Percentiles rank a stretch among this genome's conserved stretches.
phyloP scores from a whole-genome alignment of 257 asterid genomes.

The Capsicum rhomboideum region DNA sequence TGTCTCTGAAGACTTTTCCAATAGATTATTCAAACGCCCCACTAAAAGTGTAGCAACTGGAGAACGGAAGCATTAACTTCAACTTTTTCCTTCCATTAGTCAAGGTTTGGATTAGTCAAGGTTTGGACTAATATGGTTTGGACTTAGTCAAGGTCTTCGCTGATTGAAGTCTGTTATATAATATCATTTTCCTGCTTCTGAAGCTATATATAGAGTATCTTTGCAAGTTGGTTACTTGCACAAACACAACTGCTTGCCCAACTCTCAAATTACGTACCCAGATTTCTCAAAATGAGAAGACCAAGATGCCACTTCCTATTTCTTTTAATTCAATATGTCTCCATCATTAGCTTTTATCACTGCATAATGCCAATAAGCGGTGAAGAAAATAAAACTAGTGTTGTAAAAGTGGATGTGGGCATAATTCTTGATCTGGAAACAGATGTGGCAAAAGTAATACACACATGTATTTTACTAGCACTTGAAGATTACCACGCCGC shows the following conservation, averaged over 20 bases:
- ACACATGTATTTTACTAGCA: slow-evolving; percentile 27
- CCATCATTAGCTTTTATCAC: not conserved
- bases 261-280: not conserved
- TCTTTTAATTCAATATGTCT: not conserved
- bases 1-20: too few relatives aligned
- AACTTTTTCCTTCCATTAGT: too few relatives aligned
- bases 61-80: not conserved
- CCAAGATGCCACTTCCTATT: not conserved
- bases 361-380: not conserved
- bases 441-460: slow-evolving; percentile 14
- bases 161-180: not conserved
- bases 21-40: too few relatives aligned
- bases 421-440: slow-evolving; percentile 25
- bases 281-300: not conserved
- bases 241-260: not conserved
- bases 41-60: too few relatives aligned
- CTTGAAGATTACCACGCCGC: slow-evolving; percentile 26
- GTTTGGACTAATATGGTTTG: too few relatives aligned
- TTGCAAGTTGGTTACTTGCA: not conserved
- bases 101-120: too few relatives aligned
- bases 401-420: slow-evolving; percentile 20
- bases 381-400: not conserved
- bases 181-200: not conserved
- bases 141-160: not conserved
- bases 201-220: not conserved